Evolutionary conservation across 495 filamentous ascomycete genomes (phyloP).

Genomic region (Penicillium samsonianum): DNA sequence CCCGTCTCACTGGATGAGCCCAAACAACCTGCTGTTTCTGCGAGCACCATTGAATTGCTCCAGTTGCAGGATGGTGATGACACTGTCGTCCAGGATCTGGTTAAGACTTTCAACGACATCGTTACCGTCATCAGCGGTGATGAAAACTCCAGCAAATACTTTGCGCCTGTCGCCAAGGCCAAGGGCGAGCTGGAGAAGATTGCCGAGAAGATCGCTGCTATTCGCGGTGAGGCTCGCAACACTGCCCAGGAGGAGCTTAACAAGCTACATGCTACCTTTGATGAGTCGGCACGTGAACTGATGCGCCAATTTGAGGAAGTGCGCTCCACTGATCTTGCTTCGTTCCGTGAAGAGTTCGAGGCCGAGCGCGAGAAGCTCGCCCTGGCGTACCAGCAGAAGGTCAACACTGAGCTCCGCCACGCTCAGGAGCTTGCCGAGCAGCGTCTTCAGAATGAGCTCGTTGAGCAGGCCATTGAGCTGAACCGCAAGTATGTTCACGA

Average conservation of each 20-base stretch:
- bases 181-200: slow-evolving; percentile 80
- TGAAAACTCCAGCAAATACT: slow-evolving; percentile 68
- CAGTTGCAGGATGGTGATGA: slow-evolving; percentile 73
- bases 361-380: slow-evolving; percentile 77
- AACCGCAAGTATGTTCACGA: slow-evolving; percentile 79
- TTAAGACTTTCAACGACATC: slow-evolving; percentile 92
- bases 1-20: slow-evolving; percentile 36
- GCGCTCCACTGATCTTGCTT: slow-evolving; percentile 70
- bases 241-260: slow-evolving; percentile 77
- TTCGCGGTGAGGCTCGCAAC: slow-evolving; percentile 66
- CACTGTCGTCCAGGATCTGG: slow-evolving; percentile 86
- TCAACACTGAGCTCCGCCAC: slow-evolving; percentile 71
- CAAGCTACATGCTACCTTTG: slow-evolving; percentile 71
- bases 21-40: slow-evolving; percentile 44
- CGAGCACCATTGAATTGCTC: slow-evolving; percentile 71
- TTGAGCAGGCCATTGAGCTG: slow-evolving; percentile 87
- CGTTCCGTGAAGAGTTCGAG: slow-evolving; percentile 88
- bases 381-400: slow-evolving; percentile 73
- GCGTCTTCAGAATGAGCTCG: slow-evolving; percentile 76
- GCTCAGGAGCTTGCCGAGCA: slow-evolving; percentile 76
- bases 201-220: slow-evolving; percentile 66
- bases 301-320: slow-evolving; percentile 68
- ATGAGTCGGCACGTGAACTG: slow-evolving; percentile 75
- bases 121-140: slow-evolving; percentile 90
- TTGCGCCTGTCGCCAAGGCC: slow-evolving; percentile 72